Evolutionary conservation across 768 basidiomycete genomes (phyloP), one percentile per base, ranked within the genome.

Genomic region (Termitomyces sp.): DNA sequence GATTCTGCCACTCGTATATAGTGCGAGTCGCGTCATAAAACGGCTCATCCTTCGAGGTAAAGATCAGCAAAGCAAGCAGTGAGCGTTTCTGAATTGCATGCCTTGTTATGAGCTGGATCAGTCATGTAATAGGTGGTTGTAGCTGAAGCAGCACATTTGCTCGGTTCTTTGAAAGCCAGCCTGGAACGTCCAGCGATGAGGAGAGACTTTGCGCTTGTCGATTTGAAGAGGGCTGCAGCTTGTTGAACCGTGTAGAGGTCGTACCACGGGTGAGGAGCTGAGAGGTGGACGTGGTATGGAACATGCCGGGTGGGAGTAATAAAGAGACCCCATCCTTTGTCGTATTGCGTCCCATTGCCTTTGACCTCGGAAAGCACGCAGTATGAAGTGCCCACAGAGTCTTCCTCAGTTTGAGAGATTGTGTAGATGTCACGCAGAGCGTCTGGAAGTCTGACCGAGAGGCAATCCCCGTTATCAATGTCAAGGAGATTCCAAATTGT

Each of bases 71-170:
- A 16, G 8, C 22, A 31, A 30, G 6, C 33, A 31, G 20, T 18
- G 2, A 24, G 31, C 9, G 12, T 45, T 30, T 12, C 11, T 18
- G n/a, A 57, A 3, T 27, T 3, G 66, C 70, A 44, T 63, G 78
- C 79, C 22, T 70, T 69, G 55, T 79, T 78, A 65, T 82, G 81
- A 3, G 77, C 68, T 34, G 80, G 75, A 63, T 81, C 81, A 0
- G 81, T 82, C 58, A 66, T 72, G 50, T 74, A 78, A 63, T 78
- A 79, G 4, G 61, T 60, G 8, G 57, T 51, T 0, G 54, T 56
- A 7, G 36, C 9, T 0, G 63, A 52, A 1, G 71, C 62, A 42
- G 76, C 61, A 51, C 81, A 82, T 2, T 63, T 60, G 2, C 77
- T 75, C 4, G 65, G 58, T 24, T 61, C 58, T 27, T 58, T 53